phyloP scores from a whole-genome alignment of 2,329 filamentous ascomycete species.

The Apiospora koreana region DNA sequence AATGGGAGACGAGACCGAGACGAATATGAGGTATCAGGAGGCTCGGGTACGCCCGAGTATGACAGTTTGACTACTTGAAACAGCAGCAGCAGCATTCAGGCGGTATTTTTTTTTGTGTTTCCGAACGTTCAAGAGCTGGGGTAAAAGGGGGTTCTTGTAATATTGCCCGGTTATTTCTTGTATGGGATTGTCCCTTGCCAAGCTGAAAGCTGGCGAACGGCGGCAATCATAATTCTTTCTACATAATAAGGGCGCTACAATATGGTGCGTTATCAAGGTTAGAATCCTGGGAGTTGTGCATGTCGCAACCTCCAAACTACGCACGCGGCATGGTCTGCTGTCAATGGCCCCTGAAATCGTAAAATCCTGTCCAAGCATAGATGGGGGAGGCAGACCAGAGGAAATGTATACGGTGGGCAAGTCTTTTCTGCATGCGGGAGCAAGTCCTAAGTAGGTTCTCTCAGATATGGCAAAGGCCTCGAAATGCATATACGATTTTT shows the following conservation, averaged over 20 bases:
- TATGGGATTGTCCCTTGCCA: neutral
- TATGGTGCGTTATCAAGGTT: neutral
- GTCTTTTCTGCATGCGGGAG: too few relatives aligned
- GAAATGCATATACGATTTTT: too few relatives aligned
- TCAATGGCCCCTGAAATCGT: too few relatives aligned
- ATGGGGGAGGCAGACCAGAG: too few relatives aligned
- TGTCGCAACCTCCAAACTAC: neutral
- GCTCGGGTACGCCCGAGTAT: neutral
- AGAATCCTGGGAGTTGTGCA: neutral
- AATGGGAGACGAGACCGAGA: neutral
- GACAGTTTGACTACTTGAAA: conserved; percentile 1
- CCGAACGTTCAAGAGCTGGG: neutral
- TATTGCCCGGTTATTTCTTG: neutral
- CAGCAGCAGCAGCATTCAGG: conserved; percentile 7
- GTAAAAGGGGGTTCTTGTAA: neutral
- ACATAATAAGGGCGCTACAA: conserved; percentile 1
- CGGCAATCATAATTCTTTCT: neutral
- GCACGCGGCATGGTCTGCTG: neutral
- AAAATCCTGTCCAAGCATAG: too few relatives aligned
- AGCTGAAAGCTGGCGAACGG: neutral
- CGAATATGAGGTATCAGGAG: neutral
- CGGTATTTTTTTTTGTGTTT: conserved; percentile 5
- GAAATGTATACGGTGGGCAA: too few relatives aligned
- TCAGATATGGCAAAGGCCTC: too few relatives aligned
- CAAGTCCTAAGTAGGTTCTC: too few relatives aligned